Conservation (phyloP, 768 basidiomycete species). For the Chlorophyllum brunneum region DNA sequence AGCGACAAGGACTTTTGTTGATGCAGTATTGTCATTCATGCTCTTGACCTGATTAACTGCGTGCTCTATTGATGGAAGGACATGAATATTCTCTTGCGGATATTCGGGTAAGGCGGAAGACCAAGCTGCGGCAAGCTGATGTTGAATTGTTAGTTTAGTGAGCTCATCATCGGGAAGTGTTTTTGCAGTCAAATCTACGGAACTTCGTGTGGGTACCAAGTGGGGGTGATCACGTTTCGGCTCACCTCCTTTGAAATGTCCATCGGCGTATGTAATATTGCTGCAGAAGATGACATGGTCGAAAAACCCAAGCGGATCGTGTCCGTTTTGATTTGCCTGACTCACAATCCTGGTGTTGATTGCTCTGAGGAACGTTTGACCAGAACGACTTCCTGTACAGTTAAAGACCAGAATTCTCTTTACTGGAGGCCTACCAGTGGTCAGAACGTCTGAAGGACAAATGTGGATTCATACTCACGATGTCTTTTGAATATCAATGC, state of each 20-base stretch:
- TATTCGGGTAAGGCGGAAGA: conserved; percentile 55
- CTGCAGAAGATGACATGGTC: conserved; percentile 91
- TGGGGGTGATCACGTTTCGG: neutral
- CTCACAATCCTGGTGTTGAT: conserved; percentile 49
- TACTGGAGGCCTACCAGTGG: conserved; percentile 19
- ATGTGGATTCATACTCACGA: neutral
- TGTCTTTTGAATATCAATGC: conserved; percentile 29
- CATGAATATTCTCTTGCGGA: conserved; percentile 60
- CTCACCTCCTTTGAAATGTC: conserved; percentile 85
- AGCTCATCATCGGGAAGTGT: conserved; percentile 63
- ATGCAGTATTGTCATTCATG: conserved; percentile 26
- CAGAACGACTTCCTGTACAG: conserved; percentile 89
- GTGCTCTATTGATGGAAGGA: conserved; percentile 86
- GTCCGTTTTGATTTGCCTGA: conserved; percentile 36
- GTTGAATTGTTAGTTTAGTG: conserved; percentile 66
- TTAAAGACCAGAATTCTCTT: conserved; percentile 84
- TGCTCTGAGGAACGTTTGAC: conserved; percentile 59
- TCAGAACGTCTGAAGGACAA: conserved; percentile 7
- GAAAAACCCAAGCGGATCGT: conserved; percentile 52
- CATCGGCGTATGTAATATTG: conserved; percentile 91
- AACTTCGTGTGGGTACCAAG: neutral
- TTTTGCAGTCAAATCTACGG: conserved; percentile 71
- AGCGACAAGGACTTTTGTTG: conserved; percentile 70
- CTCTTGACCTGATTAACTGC: conserved; percentile 66
- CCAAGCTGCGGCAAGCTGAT: conserved; percentile 77